Evolutionary conservation across 2,329 filamentous ascomycete species (phyloP), one percentile per base, ranked within the genome.

Genomic region (Fusarium sp.): DNA sequence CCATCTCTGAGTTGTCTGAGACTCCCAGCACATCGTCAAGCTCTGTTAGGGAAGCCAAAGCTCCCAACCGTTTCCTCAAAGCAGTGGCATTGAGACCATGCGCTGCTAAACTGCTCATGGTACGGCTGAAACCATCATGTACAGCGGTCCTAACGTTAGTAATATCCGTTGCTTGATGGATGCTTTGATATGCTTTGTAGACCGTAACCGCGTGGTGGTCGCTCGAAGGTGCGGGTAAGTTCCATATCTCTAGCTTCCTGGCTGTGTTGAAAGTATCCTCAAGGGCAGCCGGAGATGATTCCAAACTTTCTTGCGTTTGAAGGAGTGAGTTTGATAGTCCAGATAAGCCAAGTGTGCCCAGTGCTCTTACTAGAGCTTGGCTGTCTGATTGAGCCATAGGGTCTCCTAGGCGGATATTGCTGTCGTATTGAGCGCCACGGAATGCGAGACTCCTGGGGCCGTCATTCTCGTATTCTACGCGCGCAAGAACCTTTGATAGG

Each of bases 351-450:
- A 98, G 88, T 40, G 87, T 89, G 60, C 93, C 91, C 7, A 99
- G 83, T 4, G 94, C 92, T 61, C 89, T 90, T 3, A 97, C 86
- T 13, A 97, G 84, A 8, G 90, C 91, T 60, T 90, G 84, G 1
- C 87, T 87, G 76, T 95, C 93, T 3, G 83, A 71, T 11, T 84
- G 79, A 5, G 88, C 86, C 6, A 84, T 80, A 24, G 85, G 79
- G 59, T 91, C 86, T 20, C 85, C 81, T 28, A 85, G 84, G 31
- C 91, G 89, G 72, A 98, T 87, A 64, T 95, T 90, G 70, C 92
- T 95, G 77, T 99, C 95, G 72, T 97, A 93, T 70, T 95, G 92
- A 36, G 96, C 96, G 33, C 95, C 94, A 61, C 95, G 91, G 73
- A 98, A 97, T 24, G 96, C 91, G 18, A 99, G 86, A 68, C 92